A percentile compares a stretch with the other conserved stretches of the same genome.
These are phyloP conservation scores for Carex parvula DNA, from an alignment of 176 grass and related monocot genomes.

Conservation along the genomic window DNA sequence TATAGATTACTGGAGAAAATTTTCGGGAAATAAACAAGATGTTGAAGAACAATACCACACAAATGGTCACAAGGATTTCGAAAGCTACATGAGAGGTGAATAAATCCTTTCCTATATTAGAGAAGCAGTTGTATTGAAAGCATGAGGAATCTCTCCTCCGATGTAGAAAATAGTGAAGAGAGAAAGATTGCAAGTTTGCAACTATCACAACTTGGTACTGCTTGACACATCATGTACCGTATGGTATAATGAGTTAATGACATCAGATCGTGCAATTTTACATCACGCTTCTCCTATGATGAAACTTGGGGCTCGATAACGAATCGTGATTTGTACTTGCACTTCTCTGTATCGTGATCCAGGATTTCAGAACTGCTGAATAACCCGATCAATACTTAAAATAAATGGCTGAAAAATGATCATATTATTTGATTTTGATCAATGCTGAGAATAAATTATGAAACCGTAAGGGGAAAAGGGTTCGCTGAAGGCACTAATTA, in stretches of 20 bases:
- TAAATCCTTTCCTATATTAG: not conserved
- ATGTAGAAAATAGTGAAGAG: not conserved
- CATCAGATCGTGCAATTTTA: not conserved
- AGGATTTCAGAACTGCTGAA: not conserved
- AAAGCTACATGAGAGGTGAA: not conserved
- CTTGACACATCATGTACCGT: slow-evolving; percentile 1
- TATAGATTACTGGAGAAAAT: not conserved
- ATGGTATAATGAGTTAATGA: not conserved
- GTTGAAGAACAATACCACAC: not conserved
- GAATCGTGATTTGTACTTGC: not conserved
- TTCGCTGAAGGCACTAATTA: not conserved
- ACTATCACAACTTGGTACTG: not conserved
- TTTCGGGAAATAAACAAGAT: not conserved
- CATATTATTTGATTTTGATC: not conserved
- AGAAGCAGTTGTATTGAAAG: not conserved
- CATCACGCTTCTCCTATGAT: not conserved
- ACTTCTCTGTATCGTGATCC: not conserved
- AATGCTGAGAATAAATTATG: not conserved
- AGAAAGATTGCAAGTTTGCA: not conserved
- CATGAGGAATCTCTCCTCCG: not conserved
- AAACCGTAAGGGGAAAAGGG: not conserved
- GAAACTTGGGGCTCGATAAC: not conserved
- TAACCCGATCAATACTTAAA: not conserved
- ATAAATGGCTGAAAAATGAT: not conserved
- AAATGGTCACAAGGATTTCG: not conserved